These are phyloP conservation scores for Taxillus chinensis DNA, from an alignment of 164 flowering plant genomes.

Conservation along the genomic window DNA sequence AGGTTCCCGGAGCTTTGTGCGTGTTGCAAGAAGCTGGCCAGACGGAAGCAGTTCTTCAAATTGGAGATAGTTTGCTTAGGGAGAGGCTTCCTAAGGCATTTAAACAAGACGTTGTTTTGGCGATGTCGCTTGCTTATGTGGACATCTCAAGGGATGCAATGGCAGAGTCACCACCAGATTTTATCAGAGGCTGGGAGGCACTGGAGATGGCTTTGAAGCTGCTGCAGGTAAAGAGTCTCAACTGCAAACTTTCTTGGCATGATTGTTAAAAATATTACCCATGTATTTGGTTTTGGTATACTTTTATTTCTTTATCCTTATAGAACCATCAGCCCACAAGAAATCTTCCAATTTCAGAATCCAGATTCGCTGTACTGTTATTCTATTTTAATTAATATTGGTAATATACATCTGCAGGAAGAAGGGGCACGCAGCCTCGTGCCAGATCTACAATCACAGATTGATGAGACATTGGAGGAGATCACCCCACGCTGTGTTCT, in stretches of 20 bases:
- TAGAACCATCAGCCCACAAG: too few relatives aligned
- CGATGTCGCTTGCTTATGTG: slow-evolving; percentile 83
- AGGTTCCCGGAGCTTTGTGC: slow-evolving; percentile 92
- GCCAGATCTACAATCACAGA: slow-evolving; percentile 80
- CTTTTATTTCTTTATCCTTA: too few relatives aligned
- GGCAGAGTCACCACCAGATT: slow-evolving; percentile 79
- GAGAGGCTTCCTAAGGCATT: slow-evolving; percentile 77
- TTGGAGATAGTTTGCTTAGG: slow-evolving; percentile 60
- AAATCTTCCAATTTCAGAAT: too few relatives aligned
- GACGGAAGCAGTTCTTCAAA: slow-evolving; percentile 48
- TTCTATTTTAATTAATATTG: too few relatives aligned
- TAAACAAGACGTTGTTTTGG: slow-evolving; percentile 86
- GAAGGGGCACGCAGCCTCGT: slow-evolving; percentile 96
- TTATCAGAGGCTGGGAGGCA: slow-evolving; percentile 60
- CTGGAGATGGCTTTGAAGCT: slow-evolving; percentile 88
- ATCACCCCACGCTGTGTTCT: slow-evolving; percentile 82
- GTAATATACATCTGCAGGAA: slow-evolving; percentile 39
- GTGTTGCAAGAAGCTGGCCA: slow-evolving; percentile 89
- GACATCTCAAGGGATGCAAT: slow-evolving; percentile 90
- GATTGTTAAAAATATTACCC: too few relatives aligned
- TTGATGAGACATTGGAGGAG: slow-evolving; percentile 96
- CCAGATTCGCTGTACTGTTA: too few relatives aligned
- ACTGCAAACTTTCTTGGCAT: not conserved
- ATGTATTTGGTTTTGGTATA: too few relatives aligned
- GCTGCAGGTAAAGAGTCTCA: slow-evolving; percentile 48